phyloP scores from a whole-genome alignment of 208 protist genomes.

The Herpetomonas tarakana region DNA sequence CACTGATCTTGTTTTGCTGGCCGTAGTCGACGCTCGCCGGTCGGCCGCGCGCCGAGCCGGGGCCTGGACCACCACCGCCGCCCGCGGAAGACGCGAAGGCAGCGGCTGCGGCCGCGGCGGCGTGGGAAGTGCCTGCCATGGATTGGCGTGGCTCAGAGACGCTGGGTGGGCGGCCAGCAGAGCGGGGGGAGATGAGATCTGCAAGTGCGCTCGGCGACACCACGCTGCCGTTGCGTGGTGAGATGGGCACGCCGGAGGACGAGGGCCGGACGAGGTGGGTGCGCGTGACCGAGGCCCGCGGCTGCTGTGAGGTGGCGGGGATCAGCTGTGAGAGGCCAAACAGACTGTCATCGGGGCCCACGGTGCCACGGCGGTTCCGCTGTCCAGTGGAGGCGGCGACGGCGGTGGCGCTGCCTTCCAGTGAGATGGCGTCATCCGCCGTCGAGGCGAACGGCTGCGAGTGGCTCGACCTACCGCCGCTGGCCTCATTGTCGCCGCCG shows the following conservation, averaged over 20 bases:
- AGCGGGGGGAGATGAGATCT: constrained; percentile 19
- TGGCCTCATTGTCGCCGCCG: background rate
- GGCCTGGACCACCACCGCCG: background rate
- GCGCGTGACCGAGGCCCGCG: constrained; percentile 39
- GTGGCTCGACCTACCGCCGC: background rate
- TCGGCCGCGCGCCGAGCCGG: constrained; percentile 17
- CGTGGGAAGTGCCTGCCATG: background rate
- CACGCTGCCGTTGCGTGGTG: constrained; percentile 17
- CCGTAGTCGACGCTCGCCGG: constrained; percentile 70
- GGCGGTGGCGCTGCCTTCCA: background rate
- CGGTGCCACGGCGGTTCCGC: constrained; percentile 14
- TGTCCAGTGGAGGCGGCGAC: background rate
- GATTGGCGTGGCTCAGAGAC: background rate
- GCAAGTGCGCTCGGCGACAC: constrained; percentile 5
- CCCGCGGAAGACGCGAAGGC: background rate
- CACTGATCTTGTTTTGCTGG: constrained; percentile 62
- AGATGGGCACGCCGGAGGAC: constrained; percentile 27
- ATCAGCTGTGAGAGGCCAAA: constrained; percentile 7
- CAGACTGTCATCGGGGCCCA: constrained; percentile 18
- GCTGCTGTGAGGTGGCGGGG: constrained; percentile 1
- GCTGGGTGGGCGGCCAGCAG: background rate
- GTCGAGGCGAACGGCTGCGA: background rate
- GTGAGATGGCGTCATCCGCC: background rate
- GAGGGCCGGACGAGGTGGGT: constrained; percentile 37
- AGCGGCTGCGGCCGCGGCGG: background rate